phyloP scores from a whole-genome alignment of 306 rosid genomes.

The Vigna reflexopilosa region DNA sequence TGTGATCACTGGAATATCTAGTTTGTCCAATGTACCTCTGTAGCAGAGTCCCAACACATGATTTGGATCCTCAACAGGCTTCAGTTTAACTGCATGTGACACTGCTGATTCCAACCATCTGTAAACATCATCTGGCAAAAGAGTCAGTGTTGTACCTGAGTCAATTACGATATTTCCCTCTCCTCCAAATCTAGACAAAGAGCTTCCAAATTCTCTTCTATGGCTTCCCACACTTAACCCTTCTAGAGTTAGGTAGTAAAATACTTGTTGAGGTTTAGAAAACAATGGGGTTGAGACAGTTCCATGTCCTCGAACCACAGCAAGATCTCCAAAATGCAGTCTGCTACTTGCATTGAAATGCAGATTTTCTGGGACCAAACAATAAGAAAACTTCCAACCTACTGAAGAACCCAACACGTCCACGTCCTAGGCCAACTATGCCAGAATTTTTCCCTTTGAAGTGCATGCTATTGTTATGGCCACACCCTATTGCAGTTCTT shows the following conservation, averaged over 20 bases:
- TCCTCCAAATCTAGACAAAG: neutral
- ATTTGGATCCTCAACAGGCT: neutral
- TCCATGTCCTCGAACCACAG: slow-evolving; percentile 12
- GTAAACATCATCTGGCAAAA: slow-evolving; percentile 28
- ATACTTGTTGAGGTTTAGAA: neutral
- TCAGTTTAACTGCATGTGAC: neutral
- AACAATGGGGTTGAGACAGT: slow-evolving; percentile 36
- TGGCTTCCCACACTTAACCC: slow-evolving; percentile 23
- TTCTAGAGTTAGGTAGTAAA: slow-evolving; percentile 28
- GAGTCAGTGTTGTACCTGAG: slow-evolving; percentile 42
- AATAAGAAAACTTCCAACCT: slow-evolving; percentile 56
- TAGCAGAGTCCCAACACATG: slow-evolving; percentile 39
- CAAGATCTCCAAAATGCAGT: slow-evolving; percentile 40
- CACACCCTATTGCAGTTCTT: neutral
- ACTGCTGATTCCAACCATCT: neutral
- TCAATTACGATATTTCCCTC: slow-evolving; percentile 47
- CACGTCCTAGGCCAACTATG: neutral
- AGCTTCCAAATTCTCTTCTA: neutral
- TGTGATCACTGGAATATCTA: slow-evolving; percentile 30
- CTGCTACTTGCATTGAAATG: neutral
- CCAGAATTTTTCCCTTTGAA: slow-evolving; percentile 16
- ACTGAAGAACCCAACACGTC: neutral
- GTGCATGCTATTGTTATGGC: slow-evolving; percentile 30
- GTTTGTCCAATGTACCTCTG: neutral
- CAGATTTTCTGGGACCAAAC: slow-evolving; percentile 37